These are phyloP conservation scores for Pichia exigua DNA, from an alignment of 805 yeast genomes.

Conservation along the genomic window DNA sequence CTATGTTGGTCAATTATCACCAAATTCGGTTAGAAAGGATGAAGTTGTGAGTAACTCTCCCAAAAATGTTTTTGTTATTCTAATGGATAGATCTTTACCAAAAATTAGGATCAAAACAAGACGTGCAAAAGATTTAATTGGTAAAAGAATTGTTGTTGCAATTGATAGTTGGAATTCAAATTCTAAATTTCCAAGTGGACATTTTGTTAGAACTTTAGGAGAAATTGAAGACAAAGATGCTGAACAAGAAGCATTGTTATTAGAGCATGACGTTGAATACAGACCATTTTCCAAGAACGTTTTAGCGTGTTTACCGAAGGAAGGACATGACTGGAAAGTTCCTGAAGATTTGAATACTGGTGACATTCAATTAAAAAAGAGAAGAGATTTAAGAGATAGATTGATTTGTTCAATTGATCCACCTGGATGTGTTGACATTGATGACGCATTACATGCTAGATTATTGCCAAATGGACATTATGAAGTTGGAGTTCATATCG, in stretches of 20 bases:
- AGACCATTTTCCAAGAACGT: constrained; percentile 92
- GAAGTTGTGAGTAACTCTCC: constrained; percentile 54
- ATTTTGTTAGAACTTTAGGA: constrained; percentile 84
- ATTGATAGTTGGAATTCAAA: constrained; percentile 87
- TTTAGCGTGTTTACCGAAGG: constrained; percentile 82
- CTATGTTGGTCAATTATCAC: constrained; percentile 89
- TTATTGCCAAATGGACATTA: constrained; percentile 83
- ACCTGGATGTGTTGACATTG: constrained; percentile 96
- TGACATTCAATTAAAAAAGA: constrained; percentile 47
- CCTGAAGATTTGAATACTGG: constrained; percentile 55
- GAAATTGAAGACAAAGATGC: constrained; percentile 88
- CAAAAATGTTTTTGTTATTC: constrained; percentile 71
- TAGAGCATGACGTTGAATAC: constrained; percentile 95
- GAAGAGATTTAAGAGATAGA: constrained; percentile 83
- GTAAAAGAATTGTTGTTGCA: constrained; percentile 85
- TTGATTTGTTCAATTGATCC: constrained; percentile 96
- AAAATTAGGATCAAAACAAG: constrained; percentile 81
- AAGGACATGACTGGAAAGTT: constrained; percentile 90
- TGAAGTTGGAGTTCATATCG: constrained; percentile 98
- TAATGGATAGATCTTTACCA: constrained; percentile 88
- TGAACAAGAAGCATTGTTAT: constrained; percentile 87
- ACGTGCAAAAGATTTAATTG: constrained; percentile 72
- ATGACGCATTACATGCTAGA: constrained; percentile 91
- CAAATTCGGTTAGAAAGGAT: constrained; percentile 54
- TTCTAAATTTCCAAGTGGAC: constrained; percentile 88